phyloP scores from a whole-genome alignment of 2,329 filamentous ascomycete species.

The Acrodontium crateriforme region DNA sequence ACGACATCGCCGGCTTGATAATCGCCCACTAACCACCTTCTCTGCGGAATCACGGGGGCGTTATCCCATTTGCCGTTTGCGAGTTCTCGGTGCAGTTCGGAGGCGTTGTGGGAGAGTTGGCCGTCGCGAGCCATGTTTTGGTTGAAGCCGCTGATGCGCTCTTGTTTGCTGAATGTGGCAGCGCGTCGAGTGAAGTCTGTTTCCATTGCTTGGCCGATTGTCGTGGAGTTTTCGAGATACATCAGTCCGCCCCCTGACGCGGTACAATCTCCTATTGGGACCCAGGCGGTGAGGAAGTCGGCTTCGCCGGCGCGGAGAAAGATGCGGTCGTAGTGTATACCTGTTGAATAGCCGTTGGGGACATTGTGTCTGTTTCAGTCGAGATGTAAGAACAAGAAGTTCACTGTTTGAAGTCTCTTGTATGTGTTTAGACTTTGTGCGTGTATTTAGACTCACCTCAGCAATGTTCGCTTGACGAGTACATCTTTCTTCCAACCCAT shows the following conservation, averaged over 20 bases:
- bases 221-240: constrained; percentile 26
- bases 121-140: constrained; percentile 18
- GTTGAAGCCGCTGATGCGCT: constrained; percentile 29
- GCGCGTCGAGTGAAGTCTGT: constrained; percentile 22
- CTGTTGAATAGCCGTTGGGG: constrained; percentile 24
- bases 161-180: constrained; percentile 18
- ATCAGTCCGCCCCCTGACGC: constrained; percentile 28
- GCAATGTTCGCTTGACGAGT: constrained; percentile 22
- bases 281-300: constrained; percentile 21
- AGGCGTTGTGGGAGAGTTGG: constrained; percentile 13
- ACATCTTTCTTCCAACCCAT: constrained; percentile 26
- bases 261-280: constrained; percentile 26
- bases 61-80: constrained; percentile 1
- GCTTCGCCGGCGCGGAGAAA: constrained; percentile 28
- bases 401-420: too few species aligned
- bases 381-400: too few species aligned
- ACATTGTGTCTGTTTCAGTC: constrained; percentile 22
- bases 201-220: constrained; percentile 26
- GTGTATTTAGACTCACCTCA: constrained; percentile 7
- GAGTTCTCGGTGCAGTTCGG: constrained; percentile 8
- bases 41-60: constrained; percentile 5
- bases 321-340: constrained; percentile 30
- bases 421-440: too few species aligned
- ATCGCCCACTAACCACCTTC: constrained; percentile 36
- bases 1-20: constrained; percentile 42